phyloP scores from a whole-genome alignment of 2,329 filamentous ascomycete genomes.

The Tympanopsis confertula region DNA sequence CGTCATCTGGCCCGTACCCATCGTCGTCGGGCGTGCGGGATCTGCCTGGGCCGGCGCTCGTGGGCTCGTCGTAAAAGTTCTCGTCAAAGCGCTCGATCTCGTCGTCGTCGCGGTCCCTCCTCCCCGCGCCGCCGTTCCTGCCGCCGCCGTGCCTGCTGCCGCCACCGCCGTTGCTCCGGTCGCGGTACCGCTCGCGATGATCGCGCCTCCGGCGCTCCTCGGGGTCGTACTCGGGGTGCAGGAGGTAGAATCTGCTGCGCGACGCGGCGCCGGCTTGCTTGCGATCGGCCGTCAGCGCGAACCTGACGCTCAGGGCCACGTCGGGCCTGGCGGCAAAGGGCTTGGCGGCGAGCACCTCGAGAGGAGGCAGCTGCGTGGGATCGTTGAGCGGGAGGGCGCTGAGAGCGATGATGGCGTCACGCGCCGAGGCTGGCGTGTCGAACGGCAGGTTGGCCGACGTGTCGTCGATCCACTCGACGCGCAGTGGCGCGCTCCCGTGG shows the following conservation, averaged over 20 bases:
- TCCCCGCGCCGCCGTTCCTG: conserved; percentile 23
- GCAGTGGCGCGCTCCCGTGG: conserved; percentile 36
- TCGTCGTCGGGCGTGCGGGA: conserved; percentile 8
- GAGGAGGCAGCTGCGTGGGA: conserved; percentile 38
- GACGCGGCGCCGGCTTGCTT: conserved; percentile 71
- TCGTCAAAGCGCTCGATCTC: conserved; percentile 53
- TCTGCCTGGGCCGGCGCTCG: conserved; percentile 16
- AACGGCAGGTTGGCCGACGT: conserved; percentile 81
- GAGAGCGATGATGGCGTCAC: conserved; percentile 42
- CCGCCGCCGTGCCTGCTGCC: conserved; percentile 28
- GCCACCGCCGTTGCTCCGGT: conserved; percentile 35
- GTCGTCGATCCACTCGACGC: conserved; percentile 92
- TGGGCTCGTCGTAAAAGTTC: conserved; percentile 72
- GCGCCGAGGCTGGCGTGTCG: conserved; percentile 35
- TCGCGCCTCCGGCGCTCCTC: conserved; percentile 55
- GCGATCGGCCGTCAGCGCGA: conserved; percentile 63
- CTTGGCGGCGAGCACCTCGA: conserved; percentile 62
- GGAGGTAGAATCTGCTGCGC: conserved; percentile 80
- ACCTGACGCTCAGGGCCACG: conserved; percentile 57
- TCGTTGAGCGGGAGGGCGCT: conserved; percentile 39
- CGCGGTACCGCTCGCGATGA: conserved; percentile 47
- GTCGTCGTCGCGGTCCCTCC: conserved; percentile 28
- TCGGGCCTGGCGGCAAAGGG: conserved; percentile 56
- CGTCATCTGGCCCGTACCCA: conserved; percentile 13
- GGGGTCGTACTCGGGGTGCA: conserved; percentile 81